Conservation (phyloP, 2,329 filamentous ascomycete species). For the Simplicillium sp. region DNA sequence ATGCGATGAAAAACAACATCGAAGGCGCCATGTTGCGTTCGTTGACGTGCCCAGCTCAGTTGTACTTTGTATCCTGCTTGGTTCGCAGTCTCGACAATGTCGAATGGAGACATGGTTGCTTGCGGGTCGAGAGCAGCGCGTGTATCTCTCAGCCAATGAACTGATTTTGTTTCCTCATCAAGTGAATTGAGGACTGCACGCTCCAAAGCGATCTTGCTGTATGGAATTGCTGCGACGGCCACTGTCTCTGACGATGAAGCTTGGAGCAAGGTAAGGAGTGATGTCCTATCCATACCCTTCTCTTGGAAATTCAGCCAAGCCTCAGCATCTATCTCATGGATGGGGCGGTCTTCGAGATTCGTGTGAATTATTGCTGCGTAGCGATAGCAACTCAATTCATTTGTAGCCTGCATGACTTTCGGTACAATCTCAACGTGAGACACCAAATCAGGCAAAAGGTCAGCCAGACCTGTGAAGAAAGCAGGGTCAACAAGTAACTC, state of each 20-base stretch:
- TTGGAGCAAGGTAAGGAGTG: slow-evolving; percentile 8
- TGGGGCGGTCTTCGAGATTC: neutral
- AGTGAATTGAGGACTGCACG: slow-evolving; percentile 10
- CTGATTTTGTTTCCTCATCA: neutral
- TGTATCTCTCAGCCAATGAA: slow-evolving; percentile 6
- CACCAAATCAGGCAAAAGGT: slow-evolving; percentile 8
- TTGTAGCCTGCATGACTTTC: slow-evolving; percentile 17
- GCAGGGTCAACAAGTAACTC: slow-evolving; percentile 15
- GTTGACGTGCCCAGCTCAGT: slow-evolving; percentile 31
- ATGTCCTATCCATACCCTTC: slow-evolving; percentile 3
- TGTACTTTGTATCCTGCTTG: slow-evolving; percentile 35
- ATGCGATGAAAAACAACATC: slow-evolving; percentile 22
- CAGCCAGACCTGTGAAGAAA: slow-evolving; percentile 12
- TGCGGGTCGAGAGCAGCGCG: slow-evolving; percentile 1
- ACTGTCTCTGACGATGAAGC: neutral
- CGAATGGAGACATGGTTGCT: slow-evolving; percentile 8
- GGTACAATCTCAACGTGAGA: slow-evolving; percentile 18
- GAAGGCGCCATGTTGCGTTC: slow-evolving; percentile 12
- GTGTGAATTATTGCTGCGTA: slow-evolving; percentile 16
- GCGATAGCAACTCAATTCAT: slow-evolving; percentile 18
- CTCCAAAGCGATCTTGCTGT: slow-evolving; percentile 20
- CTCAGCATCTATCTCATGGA: slow-evolving; percentile 7
- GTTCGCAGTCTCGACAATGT: slow-evolving; percentile 13
- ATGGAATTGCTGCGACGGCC: slow-evolving; percentile 15
- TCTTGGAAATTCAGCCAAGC: slow-evolving; percentile 3